Percentiles rank a stretch among this genome's conserved stretches.
These are phyloP conservation scores for Rutstroemia sp. DNA, from an alignment of 2,329 filamentous ascomycete species.

Conservation along the genomic window DNA sequence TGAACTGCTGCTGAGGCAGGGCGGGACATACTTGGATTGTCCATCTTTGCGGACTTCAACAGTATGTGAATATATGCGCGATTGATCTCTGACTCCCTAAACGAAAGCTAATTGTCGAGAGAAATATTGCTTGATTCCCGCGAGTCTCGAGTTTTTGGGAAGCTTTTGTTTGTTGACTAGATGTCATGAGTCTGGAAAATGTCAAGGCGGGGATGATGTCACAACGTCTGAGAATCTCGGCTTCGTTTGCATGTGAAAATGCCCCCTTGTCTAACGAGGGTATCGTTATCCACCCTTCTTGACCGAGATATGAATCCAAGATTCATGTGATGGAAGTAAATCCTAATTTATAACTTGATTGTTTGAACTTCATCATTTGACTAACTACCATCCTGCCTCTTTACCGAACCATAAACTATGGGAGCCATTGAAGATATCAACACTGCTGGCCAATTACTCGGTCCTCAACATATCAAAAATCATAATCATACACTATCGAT, in stretches of 20 bases:
- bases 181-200: too few species aligned
- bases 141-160: too few species aligned
- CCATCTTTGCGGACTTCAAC: constrained; percentile 27
- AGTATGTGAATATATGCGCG: too few species aligned
- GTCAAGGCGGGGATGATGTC: not conserved
- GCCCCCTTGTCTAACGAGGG: not conserved
- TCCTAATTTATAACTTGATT: not conserved
- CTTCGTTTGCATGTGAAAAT: constrained; percentile 6
- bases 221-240: constrained; percentile 2
- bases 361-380: not conserved
- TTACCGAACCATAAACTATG: too few species aligned
- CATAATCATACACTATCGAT: constrained; percentile 41
- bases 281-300: not conserved
- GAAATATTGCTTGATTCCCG: too few species aligned
- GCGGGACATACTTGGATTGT: constrained; percentile 35
- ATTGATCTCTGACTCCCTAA: too few species aligned
- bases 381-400: too few species aligned
- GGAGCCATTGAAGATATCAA: too few species aligned
- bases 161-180: too few species aligned
- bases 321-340: not conserved
- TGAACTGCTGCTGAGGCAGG: not conserved
- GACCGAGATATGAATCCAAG: too few species aligned
- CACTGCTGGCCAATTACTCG: not conserved
- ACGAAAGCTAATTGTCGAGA: too few species aligned
- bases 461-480: not conserved